Evolutionary conservation across 75 land plant genomes (phyloP).

Genomic region (Pinus tabuliformis): DNA sequence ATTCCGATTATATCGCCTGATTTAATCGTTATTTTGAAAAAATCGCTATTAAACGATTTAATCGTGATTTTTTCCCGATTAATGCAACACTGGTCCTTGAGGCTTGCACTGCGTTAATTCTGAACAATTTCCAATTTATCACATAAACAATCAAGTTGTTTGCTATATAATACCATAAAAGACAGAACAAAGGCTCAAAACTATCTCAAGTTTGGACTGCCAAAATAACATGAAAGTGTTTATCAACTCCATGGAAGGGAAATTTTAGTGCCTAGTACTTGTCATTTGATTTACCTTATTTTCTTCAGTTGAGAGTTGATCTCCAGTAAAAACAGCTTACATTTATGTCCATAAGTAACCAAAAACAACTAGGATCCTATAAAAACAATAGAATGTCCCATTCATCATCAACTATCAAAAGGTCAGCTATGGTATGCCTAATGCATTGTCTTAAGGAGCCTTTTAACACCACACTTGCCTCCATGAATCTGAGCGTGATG

Average conservation of each 20-base stretch:
- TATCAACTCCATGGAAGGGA: neutral
- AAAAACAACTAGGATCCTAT: neutral
- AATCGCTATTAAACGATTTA: too few species aligned
- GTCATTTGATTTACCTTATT: neutral
- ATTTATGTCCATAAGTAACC: neutral
- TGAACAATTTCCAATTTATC: neutral
- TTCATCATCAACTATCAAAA: neutral
- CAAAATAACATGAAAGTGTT: neutral
- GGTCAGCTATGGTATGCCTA: too few species aligned
- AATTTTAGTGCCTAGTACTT: neutral
- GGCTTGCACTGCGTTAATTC: neutral
- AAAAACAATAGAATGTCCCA: neutral
- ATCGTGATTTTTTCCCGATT: too few species aligned
- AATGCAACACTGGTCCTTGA: too few species aligned
- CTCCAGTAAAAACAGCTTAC: neutral
- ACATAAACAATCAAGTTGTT: neutral
- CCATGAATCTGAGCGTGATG: too few species aligned
- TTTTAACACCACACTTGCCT: too few species aligned
- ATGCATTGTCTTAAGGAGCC: too few species aligned
- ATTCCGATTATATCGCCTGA: too few species aligned
- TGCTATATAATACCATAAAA: neutral
- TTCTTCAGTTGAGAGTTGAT: neutral
- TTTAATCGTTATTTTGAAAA: too few species aligned
- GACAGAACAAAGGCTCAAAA: neutral
- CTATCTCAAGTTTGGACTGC: neutral